phyloP scores from a whole-genome alignment of 2,329 filamentous ascomycete genomes.

The Rutstroemia sp. region DNA sequence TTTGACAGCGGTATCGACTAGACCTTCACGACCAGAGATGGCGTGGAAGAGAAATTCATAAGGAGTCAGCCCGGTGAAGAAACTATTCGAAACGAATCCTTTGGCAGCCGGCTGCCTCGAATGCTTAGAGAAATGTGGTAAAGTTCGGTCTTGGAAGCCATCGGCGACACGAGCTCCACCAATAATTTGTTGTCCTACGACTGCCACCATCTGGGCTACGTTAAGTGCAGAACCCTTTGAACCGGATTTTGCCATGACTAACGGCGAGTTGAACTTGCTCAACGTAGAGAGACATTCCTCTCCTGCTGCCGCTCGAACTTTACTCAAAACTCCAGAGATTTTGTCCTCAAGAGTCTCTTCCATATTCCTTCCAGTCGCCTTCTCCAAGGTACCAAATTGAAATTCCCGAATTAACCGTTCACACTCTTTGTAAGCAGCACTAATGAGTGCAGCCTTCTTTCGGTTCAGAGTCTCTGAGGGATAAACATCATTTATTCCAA shows the following conservation, averaged over 20 bases:
- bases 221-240: constrained; percentile 98
- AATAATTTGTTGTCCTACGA: constrained; percentile 97
- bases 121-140: constrained; percentile 94
- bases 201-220: constrained; percentile 97
- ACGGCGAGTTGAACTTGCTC: constrained; percentile 83
- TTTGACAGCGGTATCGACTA: constrained; percentile 98
- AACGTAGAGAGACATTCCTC: constrained; percentile 83
- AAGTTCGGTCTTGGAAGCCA: constrained; percentile 89
- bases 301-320: constrained; percentile 86
- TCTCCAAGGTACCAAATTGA: constrained; percentile 72
- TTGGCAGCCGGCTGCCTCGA: constrained; percentile 88
- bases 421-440: constrained; percentile 70
- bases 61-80: constrained; percentile 84
- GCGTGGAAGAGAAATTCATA: constrained; percentile 98
- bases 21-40: constrained; percentile 94
- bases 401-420: constrained; percentile 77
- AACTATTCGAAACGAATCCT: constrained; percentile 94
- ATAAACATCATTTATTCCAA: constrained; percentile 91
- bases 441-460: constrained; percentile 70
- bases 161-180: constrained; percentile 86
- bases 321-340: constrained; percentile 85
- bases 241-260: constrained; percentile 95
- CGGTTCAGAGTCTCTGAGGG: constrained; percentile 64
- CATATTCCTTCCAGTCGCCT: constrained; percentile 82
- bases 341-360: constrained; percentile 86